Conservation (phyloP, 805 yeast genomes). For the Saturnispora besseyi region DNA sequence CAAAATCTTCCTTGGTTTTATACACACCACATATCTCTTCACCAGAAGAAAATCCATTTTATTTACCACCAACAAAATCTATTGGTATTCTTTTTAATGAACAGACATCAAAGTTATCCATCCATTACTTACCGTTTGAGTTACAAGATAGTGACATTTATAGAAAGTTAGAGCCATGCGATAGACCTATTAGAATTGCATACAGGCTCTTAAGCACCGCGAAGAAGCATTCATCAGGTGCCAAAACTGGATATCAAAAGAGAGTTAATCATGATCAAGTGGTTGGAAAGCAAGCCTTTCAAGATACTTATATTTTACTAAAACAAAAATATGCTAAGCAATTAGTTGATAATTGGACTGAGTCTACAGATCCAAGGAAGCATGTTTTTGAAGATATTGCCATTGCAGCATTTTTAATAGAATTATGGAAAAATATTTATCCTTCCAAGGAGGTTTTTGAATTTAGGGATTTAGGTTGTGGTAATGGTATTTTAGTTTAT, state of each 20-base stretch:
- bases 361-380: constrained; percentile 87
- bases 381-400: constrained; percentile 96
- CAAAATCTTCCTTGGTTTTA: constrained; percentile 45
- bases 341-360: constrained; percentile 81
- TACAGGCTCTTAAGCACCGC: constrained; percentile 72
- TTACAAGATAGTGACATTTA: constrained; percentile 22
- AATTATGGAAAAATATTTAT: constrained; percentile 59
- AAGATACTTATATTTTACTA: constrained; percentile 67
- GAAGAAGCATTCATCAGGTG: constrained; percentile 75
- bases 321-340: constrained; percentile 74
- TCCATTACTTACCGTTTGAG: constrained; percentile 65
- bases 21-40: constrained; percentile 68
- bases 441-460: constrained; percentile 38
- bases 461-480: constrained; percentile 90
- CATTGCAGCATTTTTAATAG: constrained; percentile 88
- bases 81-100: constrained; percentile 53
- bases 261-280: constrained; percentile 83
- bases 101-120: constrained; percentile 43
- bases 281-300: constrained; percentile 75
- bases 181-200: constrained; percentile 75
- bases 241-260: constrained; percentile 74
- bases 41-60: constrained; percentile 66
- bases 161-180: constrained; percentile 33
- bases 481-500: constrained; percentile 81
- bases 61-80: constrained; percentile 76